Evolutionary conservation across 139 green algal species (phyloP).

Genomic region (Chlamydomonas schloesseri): DNA sequence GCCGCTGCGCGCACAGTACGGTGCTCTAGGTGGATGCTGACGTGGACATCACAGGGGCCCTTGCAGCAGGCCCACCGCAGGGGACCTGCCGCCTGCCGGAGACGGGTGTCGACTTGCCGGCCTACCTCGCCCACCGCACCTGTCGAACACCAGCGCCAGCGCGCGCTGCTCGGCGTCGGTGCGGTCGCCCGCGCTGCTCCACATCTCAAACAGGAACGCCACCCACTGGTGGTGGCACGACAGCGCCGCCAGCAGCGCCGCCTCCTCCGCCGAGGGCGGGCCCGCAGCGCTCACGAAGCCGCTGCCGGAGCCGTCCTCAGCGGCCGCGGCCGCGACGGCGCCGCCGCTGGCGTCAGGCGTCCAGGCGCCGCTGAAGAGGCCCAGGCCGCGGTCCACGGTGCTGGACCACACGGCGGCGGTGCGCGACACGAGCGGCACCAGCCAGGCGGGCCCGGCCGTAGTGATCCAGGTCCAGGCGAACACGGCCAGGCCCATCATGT

Average conservation of each 20-base stretch:
- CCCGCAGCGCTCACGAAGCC: background rate
- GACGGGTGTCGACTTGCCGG: no score
- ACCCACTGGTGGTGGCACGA: slow-evolving; percentile 50
- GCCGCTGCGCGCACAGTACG: no score
- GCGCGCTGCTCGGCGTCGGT: slow-evolving; percentile 31
- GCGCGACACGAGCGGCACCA: slow-evolving; percentile 68
- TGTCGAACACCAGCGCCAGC: slow-evolving; percentile 21
- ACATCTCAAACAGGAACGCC: slow-evolving; percentile 56
- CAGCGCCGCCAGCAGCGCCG: slow-evolving; percentile 32
- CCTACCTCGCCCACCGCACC: no score
- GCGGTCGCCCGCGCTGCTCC: slow-evolving; percentile 39
- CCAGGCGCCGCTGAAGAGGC: slow-evolving; percentile 70
- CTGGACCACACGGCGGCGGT: slow-evolving; percentile 68
- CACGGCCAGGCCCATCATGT: slow-evolving; percentile 62
- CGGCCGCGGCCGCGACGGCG: background rate
- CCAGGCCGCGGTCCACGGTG: slow-evolving; percentile 63
- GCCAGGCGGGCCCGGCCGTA: slow-evolving; percentile 53
- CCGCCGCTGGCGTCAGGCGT: background rate
- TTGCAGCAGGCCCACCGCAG: no score
- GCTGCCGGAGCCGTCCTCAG: background rate
- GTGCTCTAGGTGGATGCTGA: no score
- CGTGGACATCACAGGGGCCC: no score
- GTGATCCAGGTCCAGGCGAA: slow-evolving; percentile 77
- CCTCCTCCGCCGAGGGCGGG: background rate
- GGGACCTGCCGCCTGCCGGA: no score